Base-by-base conservation (phyloP, 1,139 yeast species). In the Pichia terricola region DNA sequence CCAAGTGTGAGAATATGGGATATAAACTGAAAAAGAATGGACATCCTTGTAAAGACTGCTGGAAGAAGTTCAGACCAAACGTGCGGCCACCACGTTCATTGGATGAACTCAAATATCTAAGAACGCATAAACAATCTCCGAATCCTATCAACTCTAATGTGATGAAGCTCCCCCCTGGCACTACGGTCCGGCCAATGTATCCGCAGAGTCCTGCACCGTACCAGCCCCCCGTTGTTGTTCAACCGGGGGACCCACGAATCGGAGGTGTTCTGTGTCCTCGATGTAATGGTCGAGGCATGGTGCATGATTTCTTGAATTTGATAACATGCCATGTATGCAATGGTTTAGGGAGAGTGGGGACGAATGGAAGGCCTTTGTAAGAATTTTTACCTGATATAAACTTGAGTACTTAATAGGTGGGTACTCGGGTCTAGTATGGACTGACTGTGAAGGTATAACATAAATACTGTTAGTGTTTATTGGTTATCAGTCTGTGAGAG, bases 201-300 rank as follows among this genome's bases (percentile, higher is more conserved):
- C 4, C 44, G 27, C 16, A 22, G 10, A 8, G 7, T 5, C 35
- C n/a, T 7, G 26, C 25, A 28, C 22, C 22, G 22, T 16, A 2
- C 22, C 22, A 16, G 22, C 26, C 34, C 9, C 60, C 79, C 0
- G 42, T 74, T 9, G 65, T 76, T 32, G 83, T 84, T 1, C 62
- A 58, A 9, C 95, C 95, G 0, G 95, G 95, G 1, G 95, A 87
- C 53, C 94, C 95, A 0, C 61, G 89, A 27, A 65, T 86, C 10
- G 96, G 96, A 0, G 96, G 96, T 1, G 61, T 70, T 1, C 55
- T 81, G 5, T 88, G 96, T 64, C 89, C 89, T 0, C 64, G 78
- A 43, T 88, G 96, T 56, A 61, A 87, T 41, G 95, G 95, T 1
- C 50, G 73, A 0, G 95, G 96, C 0, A 53, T 71, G 47, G 67